These are phyloP conservation scores for Cinnamomum micranthum DNA, from an alignment of 164 flowering plant genomes.

Conservation along the genomic window DNA sequence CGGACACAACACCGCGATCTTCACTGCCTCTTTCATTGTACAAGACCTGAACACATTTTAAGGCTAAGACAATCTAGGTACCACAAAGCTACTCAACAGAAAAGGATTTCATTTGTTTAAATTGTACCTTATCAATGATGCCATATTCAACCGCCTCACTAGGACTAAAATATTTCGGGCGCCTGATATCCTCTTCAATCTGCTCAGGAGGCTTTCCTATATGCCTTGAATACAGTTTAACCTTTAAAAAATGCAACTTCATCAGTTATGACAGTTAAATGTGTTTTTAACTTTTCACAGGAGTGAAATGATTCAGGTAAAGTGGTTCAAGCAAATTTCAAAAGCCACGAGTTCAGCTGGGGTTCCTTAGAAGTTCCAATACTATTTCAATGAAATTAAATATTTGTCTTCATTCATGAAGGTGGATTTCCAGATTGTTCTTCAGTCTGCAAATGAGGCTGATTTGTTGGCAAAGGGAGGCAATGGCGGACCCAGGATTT, in stretches of 20 bases:
- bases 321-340: not conserved
- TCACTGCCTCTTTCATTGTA: conserved; percentile 65
- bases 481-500: too few relatives aligned
- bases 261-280: not conserved
- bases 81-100: not conserved
- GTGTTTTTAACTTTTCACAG: not conserved
- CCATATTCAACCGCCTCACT: conserved; percentile 97
- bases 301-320: not conserved
- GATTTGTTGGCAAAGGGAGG: too few relatives aligned
- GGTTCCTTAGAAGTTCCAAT: too few relatives aligned
- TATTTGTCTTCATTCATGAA: too few relatives aligned
- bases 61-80: not conserved
- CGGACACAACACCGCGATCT: conserved; percentile 75
- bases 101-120: not conserved
- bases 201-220: conserved; percentile 70
- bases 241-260: conserved; percentile 32
- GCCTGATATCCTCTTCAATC: conserved; percentile 78
- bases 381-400: too few relatives aligned
- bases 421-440: too few relatives aligned
- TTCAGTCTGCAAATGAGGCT: too few relatives aligned
- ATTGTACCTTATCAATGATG: conserved; percentile 84
- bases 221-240: conserved; percentile 63
- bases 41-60: conserved; percentile 48
- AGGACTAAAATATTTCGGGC: conserved; percentile 93
- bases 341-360: too few relatives aligned